Evolutionary conservation across 768 basidiomycete genomes (phyloP).

Genomic region (Termitomyces heimii): DNA sequence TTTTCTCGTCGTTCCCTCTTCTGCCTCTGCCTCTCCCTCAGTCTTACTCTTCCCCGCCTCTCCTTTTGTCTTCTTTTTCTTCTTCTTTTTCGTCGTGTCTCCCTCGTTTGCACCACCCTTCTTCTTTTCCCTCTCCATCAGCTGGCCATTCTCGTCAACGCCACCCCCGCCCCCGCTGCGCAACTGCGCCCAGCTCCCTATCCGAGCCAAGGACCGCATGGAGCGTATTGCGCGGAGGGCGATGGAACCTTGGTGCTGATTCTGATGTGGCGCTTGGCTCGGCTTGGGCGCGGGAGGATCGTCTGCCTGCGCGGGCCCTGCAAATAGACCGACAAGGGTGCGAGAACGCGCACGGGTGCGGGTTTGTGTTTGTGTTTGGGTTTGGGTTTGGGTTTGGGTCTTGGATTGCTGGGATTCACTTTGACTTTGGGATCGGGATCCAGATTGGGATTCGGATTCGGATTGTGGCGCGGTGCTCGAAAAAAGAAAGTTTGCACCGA

Average conservation of each 20-base stretch:
- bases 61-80: conserved; percentile 21
- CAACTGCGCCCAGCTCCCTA: conserved; percentile 68
- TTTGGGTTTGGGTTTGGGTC: neutral
- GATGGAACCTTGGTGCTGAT: conserved; percentile 47
- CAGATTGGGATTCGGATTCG: too few relatives aligned
- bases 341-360: neutral
- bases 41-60: conserved; percentile 16
- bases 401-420: too few relatives aligned
- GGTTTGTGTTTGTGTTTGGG: neutral
- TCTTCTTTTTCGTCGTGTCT: conserved; percentile 5
- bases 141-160: conserved; percentile 23
- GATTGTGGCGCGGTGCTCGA: neutral
- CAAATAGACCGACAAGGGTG: neutral
- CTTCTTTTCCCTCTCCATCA: conserved; percentile 15
- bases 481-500: conserved; percentile 37
- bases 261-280: neutral
- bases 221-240: conserved; percentile 76
- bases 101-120: conserved; percentile 30
- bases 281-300: neutral
- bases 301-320: neutral
- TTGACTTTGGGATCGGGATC: neutral
- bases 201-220: conserved; percentile 64
- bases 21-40: conserved; percentile 29
- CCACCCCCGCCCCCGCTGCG: conserved; percentile 11
- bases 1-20: conserved; percentile 16